Base-by-base conservation (phyloP, 495 filamentous ascomycete genomes). In the Echria macrotheca region DNA sequence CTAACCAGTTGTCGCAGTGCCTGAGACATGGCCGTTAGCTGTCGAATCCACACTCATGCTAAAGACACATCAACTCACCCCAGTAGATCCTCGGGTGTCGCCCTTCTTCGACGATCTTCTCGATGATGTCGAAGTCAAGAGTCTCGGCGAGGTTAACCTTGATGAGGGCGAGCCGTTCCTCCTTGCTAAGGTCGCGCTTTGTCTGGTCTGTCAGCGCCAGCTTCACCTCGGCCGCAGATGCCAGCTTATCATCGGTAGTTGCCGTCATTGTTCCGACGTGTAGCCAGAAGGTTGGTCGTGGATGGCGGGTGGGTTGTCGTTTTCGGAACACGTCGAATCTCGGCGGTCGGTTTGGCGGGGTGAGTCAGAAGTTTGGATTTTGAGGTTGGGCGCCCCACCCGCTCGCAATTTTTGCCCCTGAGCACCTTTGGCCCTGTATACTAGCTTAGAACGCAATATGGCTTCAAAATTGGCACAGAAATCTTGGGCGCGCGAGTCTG, bases 71-170 rank as follows among this genome's bases (percentile, higher is more conserved):
- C n/a, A 11, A 56, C 62, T 28, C 66, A 81, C 86, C 91, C 88
- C 87, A 95, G 79, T 96, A 96, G 59, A 95, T 77, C 36, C 76
- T 77, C 12, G 85, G 77, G 21, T 82, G 78, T 9, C 82, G 72
- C n/a, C 84, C 78, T 63, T 93, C 75, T 9, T 80, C 79, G 41
- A 96, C 68, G 44, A 84, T 72, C 49, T 79, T 71, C 61, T 93
- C 84, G 49, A 97, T 85, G 41, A 96, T 82, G 58, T 96, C 89
- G 18, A 80, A 81, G 55, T 91, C 89, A 39, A 98, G 78, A 26
- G 91, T 69, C 73, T 98, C 93, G 44, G 80, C 79, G 40, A 96
- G 73, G 61, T 91, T 91, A 53, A 82, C 79, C 14, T 73, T 77
- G 64, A 97, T 96, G 52, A 96, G 78, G 38, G 75, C 75, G 44